Percentiles rank a stretch among this genome's conserved stretches.
Evolutionary conservation across 192 early-diverging fungal species (phyloP).

Genomic region (Podila epigama): DNA sequence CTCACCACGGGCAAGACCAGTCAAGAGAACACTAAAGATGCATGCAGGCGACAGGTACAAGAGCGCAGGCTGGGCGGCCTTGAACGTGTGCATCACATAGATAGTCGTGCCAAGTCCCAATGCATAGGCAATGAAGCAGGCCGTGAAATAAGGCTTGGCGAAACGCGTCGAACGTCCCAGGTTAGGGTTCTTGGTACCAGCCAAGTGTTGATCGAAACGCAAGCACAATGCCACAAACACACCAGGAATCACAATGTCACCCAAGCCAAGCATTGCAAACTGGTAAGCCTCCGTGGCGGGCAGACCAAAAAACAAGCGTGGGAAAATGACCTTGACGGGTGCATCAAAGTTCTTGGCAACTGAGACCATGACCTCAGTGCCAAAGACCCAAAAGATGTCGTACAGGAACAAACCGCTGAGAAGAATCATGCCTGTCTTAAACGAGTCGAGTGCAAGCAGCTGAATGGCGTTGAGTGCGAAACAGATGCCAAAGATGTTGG

Average conservation of each 20-base stretch:
- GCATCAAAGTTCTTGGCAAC: conserved; percentile 97
- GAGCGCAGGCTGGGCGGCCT: conserved; percentile 95
- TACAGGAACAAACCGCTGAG: conserved; percentile 92
- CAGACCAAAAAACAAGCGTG: conserved; percentile 70
- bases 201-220: conserved; percentile 85
- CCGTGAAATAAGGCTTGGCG: conserved; percentile 87
- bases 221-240: conserved; percentile 93
- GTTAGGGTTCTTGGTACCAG: conserved; percentile 63
- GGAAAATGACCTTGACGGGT: conserved; percentile 95
- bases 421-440: conserved; percentile 96
- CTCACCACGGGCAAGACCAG: conserved; percentile 72
- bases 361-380: conserved; percentile 97
- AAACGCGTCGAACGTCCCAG: conserved; percentile 69
- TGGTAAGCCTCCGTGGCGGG: conserved; percentile 51
- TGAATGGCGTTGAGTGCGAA: conserved; percentile 86
- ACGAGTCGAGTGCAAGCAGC: conserved; percentile 91
- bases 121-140: conserved; percentile 82
- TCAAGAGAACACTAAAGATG: conserved; percentile 81
- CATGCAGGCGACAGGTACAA: conserved; percentile 98
- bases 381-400: conserved; percentile 99
- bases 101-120: conserved; percentile 89
- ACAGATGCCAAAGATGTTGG: conserved; percentile 87
- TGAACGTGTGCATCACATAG: conserved; percentile 93
- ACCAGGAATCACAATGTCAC: conserved; percentile 97
- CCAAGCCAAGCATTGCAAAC: conserved; percentile 95